Base-by-base conservation (phyloP, 441 rosid genomes). In the Erodium texanum region DNA sequence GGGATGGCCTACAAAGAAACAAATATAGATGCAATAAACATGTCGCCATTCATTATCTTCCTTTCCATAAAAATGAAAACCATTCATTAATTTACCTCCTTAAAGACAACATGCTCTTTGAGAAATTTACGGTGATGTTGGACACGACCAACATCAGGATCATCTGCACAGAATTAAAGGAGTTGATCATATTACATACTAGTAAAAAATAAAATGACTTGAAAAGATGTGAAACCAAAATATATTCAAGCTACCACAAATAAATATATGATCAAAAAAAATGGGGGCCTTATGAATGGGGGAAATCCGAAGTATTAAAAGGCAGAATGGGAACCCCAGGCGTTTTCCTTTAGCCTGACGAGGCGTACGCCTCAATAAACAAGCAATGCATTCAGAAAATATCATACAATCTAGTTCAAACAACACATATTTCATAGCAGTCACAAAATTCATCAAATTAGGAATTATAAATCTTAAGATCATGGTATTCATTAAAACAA, bases 61-160 rank as follows among this genome's bases (percentile, higher is more conserved):
- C n/a, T 62, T 24, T 20, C 34, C 22, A 67, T 23, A 52, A 50
- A 63, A 45, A 61, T 20, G 43, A 69, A 64, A 69, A 71, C 62
- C 48, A 41, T 41, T 8, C 10, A 3, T 0, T 10, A 41, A 41
- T 41, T 34, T 41, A 41, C 48, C 48, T 41, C 48, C 48, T 41
- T 41, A 41, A 41, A 41, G 72, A 92, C 88, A 73, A 87, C 98
- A 74, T 92, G 98, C 71, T 89, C 98, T 74, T 90, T 95, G 69
- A 95, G 78, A 81, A 85, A 92, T 73, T 77, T 85, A 29, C 99
- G 93, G 78, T 41, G 48, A 41, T 85, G 90, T 74, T 95, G 98
- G 62, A 84, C 81, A 64, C 81, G 85, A 75, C 87, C 73, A 80
- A 82, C 87, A 64, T 90, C 93, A 18, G 98, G 97, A 74, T 92